phyloP scores from a whole-genome alignment of 371 early-diverging fungal species.

The Rhizopus arrhizus region DNA sequence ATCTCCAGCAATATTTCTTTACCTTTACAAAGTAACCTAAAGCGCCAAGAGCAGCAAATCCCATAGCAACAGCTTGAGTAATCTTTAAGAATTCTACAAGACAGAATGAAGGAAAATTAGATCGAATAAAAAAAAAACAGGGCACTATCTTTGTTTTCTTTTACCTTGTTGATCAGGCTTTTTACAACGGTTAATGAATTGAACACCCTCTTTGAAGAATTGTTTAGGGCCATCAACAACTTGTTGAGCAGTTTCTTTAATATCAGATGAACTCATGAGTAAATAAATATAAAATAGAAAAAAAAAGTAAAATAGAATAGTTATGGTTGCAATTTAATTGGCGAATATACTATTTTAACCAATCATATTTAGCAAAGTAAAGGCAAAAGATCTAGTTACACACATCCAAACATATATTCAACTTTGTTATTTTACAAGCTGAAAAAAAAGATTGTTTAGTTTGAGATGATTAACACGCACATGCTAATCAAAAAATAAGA shows the following conservation, averaged over 20 bases:
- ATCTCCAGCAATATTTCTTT: slow-evolving; percentile 11
- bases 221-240: slow-evolving; percentile 85
- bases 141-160: slow-evolving; percentile 1
- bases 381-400: too few relatives aligned
- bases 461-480: too few relatives aligned
- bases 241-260: slow-evolving; percentile 56
- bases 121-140: too few relatives aligned
- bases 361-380: too few relatives aligned
- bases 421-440: too few relatives aligned
- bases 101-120: background rate
- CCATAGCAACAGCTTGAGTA: slow-evolving; percentile 92
- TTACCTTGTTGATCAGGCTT: slow-evolving; percentile 95
- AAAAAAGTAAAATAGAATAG: too few relatives aligned
- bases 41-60: slow-evolving; percentile 97
- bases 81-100: slow-evolving; percentile 89
- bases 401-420: too few relatives aligned
- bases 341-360: too few relatives aligned
- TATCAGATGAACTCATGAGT: slow-evolving; percentile 47
- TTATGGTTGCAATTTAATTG: too few relatives aligned
- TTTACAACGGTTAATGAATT: slow-evolving; percentile 92
- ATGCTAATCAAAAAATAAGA: too few relatives aligned
- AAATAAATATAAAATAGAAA: too few relatives aligned
- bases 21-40: slow-evolving; percentile 97
- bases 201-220: slow-evolving; percentile 87
- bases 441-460: too few relatives aligned